phyloP scores from a whole-genome alignment of 192 early-diverging fungal species.

The Mortierella hygrophila region DNA sequence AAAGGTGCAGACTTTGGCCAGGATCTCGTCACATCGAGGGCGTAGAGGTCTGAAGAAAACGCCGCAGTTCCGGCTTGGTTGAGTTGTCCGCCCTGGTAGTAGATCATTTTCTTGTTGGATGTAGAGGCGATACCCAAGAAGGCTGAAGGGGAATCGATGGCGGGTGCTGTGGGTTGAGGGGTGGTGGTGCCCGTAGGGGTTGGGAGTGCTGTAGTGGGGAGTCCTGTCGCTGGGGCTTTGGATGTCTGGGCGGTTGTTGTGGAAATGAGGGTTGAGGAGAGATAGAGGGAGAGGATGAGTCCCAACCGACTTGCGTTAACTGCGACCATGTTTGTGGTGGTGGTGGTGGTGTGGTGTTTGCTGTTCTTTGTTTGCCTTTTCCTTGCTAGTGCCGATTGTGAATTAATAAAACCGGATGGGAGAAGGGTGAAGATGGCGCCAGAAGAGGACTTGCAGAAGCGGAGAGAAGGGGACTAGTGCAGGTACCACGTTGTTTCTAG shows the following conservation, averaged over 20 bases:
- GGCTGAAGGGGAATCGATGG: conserved; percentile 15
- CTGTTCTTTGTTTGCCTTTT: conserved; percentile 43
- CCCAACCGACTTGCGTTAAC: conserved; percentile 12
- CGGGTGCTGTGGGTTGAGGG: not conserved
- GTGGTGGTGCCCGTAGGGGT: not conserved
- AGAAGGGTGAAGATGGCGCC: not conserved
- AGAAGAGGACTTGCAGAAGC: not conserved
- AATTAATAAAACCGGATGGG: not conserved
- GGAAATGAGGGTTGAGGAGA: conserved; percentile 19
- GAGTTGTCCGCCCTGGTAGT: conserved; percentile 30
- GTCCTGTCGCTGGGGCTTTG: not conserved
- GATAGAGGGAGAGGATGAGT: conserved; percentile 32
- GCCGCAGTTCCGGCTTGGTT: not conserved
- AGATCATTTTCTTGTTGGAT: conserved; percentile 19
- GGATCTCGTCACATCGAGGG: conserved; percentile 27
- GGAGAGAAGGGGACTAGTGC: not conserved
- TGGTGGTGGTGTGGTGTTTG: not conserved
- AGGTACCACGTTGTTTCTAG: not conserved
- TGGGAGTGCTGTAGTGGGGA: not conserved
- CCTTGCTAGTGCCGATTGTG: conserved; percentile 19
- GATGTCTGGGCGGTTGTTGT: conserved; percentile 14
- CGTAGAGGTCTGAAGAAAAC: conserved; percentile 13
- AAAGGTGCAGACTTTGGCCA: conserved; percentile 16
- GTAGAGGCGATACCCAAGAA: conserved; percentile 28
- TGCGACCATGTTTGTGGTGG: conserved; percentile 8